phyloP scores from a whole-genome alignment of 495 filamentous ascomycete species.

The Pyrenula massariospora region DNA sequence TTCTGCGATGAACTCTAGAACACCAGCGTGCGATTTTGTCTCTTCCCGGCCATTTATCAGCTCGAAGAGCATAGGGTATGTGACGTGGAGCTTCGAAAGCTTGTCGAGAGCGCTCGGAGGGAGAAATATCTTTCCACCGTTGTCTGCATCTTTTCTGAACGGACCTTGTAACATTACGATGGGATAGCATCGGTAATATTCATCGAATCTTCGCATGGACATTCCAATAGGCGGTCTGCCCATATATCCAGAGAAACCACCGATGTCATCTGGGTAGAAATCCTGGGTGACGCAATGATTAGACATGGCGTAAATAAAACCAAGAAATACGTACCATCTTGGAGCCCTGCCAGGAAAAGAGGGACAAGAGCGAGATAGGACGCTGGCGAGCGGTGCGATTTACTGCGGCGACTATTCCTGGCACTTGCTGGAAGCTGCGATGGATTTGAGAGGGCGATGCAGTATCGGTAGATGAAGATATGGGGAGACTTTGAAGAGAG shows the following conservation, averaged over 20 bases:
- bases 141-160: slow-evolving; percentile 82
- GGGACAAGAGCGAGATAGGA: too few species aligned
- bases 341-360: not conserved
- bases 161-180: slow-evolving; percentile 87
- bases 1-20: slow-evolving; percentile 93
- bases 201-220: slow-evolving; percentile 69
- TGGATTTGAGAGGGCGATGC: too few species aligned
- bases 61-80: slow-evolving; percentile 96
- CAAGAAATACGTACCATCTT: not conserved
- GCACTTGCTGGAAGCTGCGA: too few species aligned
- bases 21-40: slow-evolving; percentile 78
- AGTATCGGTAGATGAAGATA: too few species aligned
- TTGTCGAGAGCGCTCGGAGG: slow-evolving; percentile 93
- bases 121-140: slow-evolving; percentile 93
- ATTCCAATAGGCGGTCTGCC: slow-evolving; percentile 4
- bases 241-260: slow-evolving; percentile 3
- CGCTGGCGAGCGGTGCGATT: too few species aligned
- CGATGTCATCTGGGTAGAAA: slow-evolving; percentile 12
- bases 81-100: slow-evolving; percentile 88
- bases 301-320: not conserved
- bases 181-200: slow-evolving; percentile 94
- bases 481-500: too few species aligned
- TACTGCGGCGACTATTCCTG: too few species aligned
- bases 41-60: slow-evolving; percentile 74
- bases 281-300: not conserved